Conservation (phyloP, 1,139 yeast genomes). For the Yamadazyma atlantica region DNA sequence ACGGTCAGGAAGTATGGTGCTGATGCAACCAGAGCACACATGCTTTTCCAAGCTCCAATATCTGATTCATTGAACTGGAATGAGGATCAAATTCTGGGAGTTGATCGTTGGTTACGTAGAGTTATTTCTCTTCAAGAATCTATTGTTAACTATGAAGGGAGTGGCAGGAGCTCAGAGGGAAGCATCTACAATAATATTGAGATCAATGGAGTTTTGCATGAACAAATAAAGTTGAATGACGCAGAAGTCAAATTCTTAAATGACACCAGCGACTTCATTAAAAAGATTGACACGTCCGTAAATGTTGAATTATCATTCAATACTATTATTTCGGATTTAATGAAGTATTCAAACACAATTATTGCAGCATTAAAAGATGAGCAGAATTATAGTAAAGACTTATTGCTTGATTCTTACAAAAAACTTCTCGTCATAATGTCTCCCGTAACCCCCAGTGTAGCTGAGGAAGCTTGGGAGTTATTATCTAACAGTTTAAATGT, state of each 20-base stretch:
- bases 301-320: constrained; percentile 64
- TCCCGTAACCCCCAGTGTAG: constrained; percentile 76
- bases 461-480: constrained; percentile 80
- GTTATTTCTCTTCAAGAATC: constrained; percentile 46
- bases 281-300: constrained; percentile 57
- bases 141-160: constrained; percentile 8
- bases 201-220: constrained; percentile 20
- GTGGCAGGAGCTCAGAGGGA: neutral
- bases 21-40: constrained; percentile 91
- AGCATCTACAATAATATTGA: constrained; percentile 16
- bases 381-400: constrained; percentile 25
- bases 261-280: constrained; percentile 49
- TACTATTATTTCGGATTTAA: constrained; percentile 84
- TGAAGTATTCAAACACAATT: constrained; percentile 74
- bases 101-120: constrained; percentile 79
- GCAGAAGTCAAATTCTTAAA: constrained; percentile 60
- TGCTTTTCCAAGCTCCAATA: constrained; percentile 91
- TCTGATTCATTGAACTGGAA: constrained; percentile 86
- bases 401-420: constrained; percentile 42
- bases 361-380: constrained; percentile 33
- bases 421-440: constrained; percentile 59
- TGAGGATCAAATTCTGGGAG: constrained; percentile 80
- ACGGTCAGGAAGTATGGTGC: constrained; percentile 85
- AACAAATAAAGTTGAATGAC: constrained; percentile 27
- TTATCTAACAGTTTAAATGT: constrained; percentile 30